Evolutionary conservation across 768 basidiomycete genomes (phyloP).

Genomic region (Lanmaoa rubissima): DNA sequence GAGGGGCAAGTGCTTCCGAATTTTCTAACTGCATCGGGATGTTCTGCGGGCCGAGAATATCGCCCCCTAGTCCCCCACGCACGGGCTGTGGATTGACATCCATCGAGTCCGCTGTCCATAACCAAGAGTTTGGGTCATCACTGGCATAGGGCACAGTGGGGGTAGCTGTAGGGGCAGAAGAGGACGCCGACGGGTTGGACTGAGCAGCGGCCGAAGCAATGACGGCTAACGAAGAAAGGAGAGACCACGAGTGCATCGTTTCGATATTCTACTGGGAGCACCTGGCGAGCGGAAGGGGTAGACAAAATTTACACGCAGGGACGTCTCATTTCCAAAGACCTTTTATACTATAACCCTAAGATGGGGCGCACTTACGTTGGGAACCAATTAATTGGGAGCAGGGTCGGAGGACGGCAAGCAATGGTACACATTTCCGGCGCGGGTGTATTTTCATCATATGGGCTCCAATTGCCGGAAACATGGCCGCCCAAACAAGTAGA

Average conservation of each 20-base stretch:
- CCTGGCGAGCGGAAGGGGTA: slow-evolving; percentile 1
- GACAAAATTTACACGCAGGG: slow-evolving; percentile 24
- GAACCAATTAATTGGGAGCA: not conserved
- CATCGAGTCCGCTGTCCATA: slow-evolving; percentile 35
- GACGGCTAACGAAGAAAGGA: slow-evolving; percentile 24
- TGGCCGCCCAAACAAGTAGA: not conserved
- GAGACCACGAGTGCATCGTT: slow-evolving; percentile 31
- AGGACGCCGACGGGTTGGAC: slow-evolving; percentile 17
- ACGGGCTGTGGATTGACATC: slow-evolving; percentile 40
- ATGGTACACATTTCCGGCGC: not conserved
- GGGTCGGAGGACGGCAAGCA: slow-evolving; percentile 7
- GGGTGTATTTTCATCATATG: not conserved
- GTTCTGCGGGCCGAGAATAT: slow-evolving; percentile 58
- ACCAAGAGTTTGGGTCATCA: slow-evolving; percentile 44
- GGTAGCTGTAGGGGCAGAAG: slow-evolving; percentile 32
- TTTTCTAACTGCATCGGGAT: slow-evolving; percentile 54
- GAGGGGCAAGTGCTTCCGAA: slow-evolving; percentile 56
- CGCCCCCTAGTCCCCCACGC: slow-evolving; percentile 43
- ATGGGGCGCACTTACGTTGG: not conserved
- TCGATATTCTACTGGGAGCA: slow-evolving; percentile 6
- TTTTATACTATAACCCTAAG: slow-evolving; percentile 23
- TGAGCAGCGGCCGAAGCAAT: slow-evolving; percentile 22
- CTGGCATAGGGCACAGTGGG: slow-evolving; percentile 47
- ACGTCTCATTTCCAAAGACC: not conserved
- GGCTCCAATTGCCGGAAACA: not conserved